Base-by-base conservation (phyloP, 1,139 yeast genomes). In the Hansenula sp. region DNA sequence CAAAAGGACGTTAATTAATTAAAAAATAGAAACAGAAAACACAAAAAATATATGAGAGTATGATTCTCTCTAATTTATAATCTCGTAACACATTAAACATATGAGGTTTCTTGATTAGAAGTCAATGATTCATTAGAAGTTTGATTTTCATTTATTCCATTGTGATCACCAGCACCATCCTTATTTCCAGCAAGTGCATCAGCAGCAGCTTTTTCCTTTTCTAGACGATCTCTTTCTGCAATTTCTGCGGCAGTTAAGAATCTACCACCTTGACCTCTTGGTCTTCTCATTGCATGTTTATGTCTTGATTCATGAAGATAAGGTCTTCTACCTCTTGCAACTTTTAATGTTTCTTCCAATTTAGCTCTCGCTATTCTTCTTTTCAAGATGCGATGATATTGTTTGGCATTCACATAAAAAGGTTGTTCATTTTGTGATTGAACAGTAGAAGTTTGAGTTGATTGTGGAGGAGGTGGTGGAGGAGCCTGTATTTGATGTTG, bases 201-300 rank as follows among this genome's bases (percentile, higher is more conserved):
- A n/a, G 24, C 29, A 4, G 43, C 41, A 14, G 43, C 48, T 29
- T 67, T 65, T 53, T 70, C 63, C 49, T 71, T 71, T 41, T 80
- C 81, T 45, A 71, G 63, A 42, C 79, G 65, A 39, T 83, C 94
- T 56, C 79, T 74, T 63, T 89, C 94, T 21, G 95, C 96, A 45
- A 92, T 90, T 59, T 94, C 98, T 5, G 96, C 95, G 6, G 97
- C 97, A 1, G 98, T 92, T 48, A 94, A 67, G 55, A 94, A 94
- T 46, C 98, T 71, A 4, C 99, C 99, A 25, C 98, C 98, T 64
- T 92, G 97, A 24, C 99, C 99, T 55, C 99, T 77, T 14, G 98
- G 98, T 62, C 99, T 77, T 59, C 98, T 76, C 98, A 94, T 92
- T 18, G 99, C 99, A 62, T 94, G 99, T 61, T 92, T 92, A 63